phyloP scores from a whole-genome alignment of 2,329 filamentous ascomycete species.

The Hymenoscyphus repandus region DNA sequence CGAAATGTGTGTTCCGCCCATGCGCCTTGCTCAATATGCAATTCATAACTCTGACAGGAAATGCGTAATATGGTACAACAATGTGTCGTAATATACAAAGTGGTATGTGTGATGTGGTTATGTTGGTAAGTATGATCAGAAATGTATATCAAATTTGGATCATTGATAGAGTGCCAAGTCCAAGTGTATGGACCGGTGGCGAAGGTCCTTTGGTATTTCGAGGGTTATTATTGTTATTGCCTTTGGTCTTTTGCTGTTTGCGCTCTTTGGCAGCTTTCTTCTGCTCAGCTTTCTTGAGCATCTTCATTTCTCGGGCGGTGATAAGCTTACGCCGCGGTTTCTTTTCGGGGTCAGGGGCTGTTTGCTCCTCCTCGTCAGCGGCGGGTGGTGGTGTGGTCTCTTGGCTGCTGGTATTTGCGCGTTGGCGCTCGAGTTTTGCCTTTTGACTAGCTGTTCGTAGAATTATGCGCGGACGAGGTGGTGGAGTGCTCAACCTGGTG shows the following conservation, averaged over 20 bases:
- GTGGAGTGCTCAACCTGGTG: background rate
- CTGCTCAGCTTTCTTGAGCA: constrained; percentile 5
- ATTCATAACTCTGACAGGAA: too few relatives aligned
- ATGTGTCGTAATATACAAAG: too few relatives aligned
- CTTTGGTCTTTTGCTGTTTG: background rate
- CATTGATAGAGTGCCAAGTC: background rate
- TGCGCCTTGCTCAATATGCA: too few relatives aligned
- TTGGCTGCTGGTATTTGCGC: background rate
- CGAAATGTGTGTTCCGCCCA: too few relatives aligned
- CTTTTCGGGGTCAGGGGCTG: background rate
- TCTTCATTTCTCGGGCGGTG: constrained; percentile 5
- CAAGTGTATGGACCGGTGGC: background rate
- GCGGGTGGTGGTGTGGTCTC: background rate
- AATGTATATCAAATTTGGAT: background rate
- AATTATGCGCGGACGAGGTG: constrained; percentile 3
- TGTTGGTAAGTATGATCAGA: background rate
- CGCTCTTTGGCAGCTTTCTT: constrained; percentile 5
- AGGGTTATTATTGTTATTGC: background rate
- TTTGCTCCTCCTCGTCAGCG: background rate
- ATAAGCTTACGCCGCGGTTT: constrained; percentile 1
- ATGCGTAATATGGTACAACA: too few relatives aligned
- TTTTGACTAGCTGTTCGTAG: constrained; percentile 1
- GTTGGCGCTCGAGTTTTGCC: background rate
- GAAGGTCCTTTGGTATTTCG: background rate
- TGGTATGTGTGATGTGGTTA: background rate